Evolutionary conservation across 2,329 filamentous ascomycete genomes (phyloP).

Genomic region (Elsinoe australis): DNA sequence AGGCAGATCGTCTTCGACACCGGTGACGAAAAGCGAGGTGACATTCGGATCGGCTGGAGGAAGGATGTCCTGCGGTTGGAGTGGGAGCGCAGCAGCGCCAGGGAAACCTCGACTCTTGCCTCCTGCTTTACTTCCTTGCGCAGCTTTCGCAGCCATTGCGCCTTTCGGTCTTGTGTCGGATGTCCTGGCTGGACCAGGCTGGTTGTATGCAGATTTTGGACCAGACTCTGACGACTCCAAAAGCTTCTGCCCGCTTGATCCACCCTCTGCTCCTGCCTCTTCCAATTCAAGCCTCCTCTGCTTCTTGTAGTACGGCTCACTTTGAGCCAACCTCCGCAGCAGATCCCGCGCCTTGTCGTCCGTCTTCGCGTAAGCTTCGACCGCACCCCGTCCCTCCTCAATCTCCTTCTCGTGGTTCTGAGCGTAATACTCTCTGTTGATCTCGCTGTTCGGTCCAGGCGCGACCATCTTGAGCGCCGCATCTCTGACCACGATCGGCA

Average conservation of each 20-base stretch:
- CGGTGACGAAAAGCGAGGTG: slow-evolving; percentile 89
- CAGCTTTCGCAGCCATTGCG: slow-evolving; percentile 20
- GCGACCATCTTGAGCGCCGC: slow-evolving; percentile 97
- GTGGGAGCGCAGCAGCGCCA: slow-evolving; percentile 64
- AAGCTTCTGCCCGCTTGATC: slow-evolving; percentile 34
- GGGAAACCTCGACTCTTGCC: slow-evolving; percentile 54
- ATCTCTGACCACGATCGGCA: slow-evolving; percentile 91
- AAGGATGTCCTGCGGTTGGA: slow-evolving; percentile 73
- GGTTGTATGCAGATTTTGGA: slow-evolving; percentile 30
- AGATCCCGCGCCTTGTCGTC: slow-evolving; percentile 94
- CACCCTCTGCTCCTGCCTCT: slow-evolving; percentile 33
- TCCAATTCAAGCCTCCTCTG: slow-evolving; percentile 64
- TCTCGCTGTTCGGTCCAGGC: slow-evolving; percentile 80
- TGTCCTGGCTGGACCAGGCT: slow-evolving; percentile 70
- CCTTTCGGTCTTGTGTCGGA: slow-evolving; percentile 43
- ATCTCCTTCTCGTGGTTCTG: slow-evolving; percentile 95
- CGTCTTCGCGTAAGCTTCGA: slow-evolving; percentile 91
- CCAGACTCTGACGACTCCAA: slow-evolving; percentile 30
- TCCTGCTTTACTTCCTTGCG: slow-evolving; percentile 36
- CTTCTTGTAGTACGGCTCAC: slow-evolving; percentile 92
- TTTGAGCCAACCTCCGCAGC: slow-evolving; percentile 73
- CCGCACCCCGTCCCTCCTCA: slow-evolving; percentile 71
- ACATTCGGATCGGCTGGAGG: slow-evolving; percentile 79
- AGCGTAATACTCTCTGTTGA: slow-evolving; percentile 96
- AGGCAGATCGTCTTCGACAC: slow-evolving; percentile 90